A percentile compares a stretch with the other conserved stretches of the same genome.
Conservation (phyloP, 2,329 filamentous ascomycete genomes). For the Verticillium nubilum region DNA sequence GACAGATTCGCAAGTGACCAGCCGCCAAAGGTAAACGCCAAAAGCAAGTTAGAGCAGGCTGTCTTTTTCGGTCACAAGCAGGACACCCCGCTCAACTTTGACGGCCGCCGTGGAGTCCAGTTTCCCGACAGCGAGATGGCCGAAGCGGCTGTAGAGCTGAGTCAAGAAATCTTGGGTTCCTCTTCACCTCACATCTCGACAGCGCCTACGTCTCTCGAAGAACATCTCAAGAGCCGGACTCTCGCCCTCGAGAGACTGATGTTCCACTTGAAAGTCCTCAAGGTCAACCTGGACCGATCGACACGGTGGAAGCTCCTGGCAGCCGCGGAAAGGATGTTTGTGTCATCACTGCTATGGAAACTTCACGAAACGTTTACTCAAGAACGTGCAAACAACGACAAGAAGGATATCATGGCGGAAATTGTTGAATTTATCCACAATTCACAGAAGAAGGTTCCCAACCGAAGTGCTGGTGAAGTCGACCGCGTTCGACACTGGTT, state of each 20-base stretch:
- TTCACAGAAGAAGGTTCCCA: slow-evolving; percentile 64
- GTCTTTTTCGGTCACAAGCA: slow-evolving; percentile 83
- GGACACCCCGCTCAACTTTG: slow-evolving; percentile 84
- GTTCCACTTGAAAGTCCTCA: slow-evolving; percentile 61
- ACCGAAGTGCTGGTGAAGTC: slow-evolving; percentile 61
- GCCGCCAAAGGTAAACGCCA: slow-evolving; percentile 66
- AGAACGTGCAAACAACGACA: slow-evolving; percentile 51
- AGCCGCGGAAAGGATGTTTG: slow-evolving; percentile 85
- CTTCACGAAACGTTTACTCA: slow-evolving; percentile 66
- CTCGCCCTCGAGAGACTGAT: slow-evolving; percentile 72
- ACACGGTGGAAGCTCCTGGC: slow-evolving; percentile 79
- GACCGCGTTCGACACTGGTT: slow-evolving; percentile 86
- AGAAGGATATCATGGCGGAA: slow-evolving; percentile 66
- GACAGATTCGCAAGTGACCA: slow-evolving; percentile 54
- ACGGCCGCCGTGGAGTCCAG: slow-evolving; percentile 57
- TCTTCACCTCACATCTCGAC: slow-evolving; percentile 68
- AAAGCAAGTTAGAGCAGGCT: slow-evolving; percentile 87
- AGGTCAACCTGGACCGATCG: slow-evolving; percentile 57
- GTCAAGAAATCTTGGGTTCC: slow-evolving; percentile 75
- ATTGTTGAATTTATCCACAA: slow-evolving; percentile 73
- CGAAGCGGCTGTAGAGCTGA: slow-evolving; percentile 71
- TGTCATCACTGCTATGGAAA: slow-evolving; percentile 75
- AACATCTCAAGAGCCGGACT: slow-evolving; percentile 70
- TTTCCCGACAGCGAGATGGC: slow-evolving; percentile 69
- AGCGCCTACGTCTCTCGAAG: slow-evolving; percentile 69